phyloP scores from a whole-genome alignment of 2,329 filamentous ascomycete genomes.

The Chaetomiaceae sp. region DNA sequence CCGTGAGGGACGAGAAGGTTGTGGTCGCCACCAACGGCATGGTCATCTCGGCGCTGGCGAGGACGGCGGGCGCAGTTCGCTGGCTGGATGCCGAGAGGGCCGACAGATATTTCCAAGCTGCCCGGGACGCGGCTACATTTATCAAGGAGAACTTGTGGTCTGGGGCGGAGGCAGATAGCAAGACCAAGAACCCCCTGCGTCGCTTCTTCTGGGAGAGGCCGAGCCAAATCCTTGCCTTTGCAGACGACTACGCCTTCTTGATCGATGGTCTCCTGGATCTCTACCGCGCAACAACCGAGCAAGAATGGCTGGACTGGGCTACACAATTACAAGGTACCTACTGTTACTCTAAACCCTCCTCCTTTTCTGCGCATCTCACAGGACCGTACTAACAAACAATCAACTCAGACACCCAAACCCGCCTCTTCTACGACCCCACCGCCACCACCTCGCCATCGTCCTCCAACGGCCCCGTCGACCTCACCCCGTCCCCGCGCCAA shows the following conservation, averaged over 20 bases:
- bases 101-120: slow-evolving; percentile 57
- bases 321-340: slow-evolving; percentile 67
- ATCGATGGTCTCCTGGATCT: slow-evolving; percentile 78
- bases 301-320: slow-evolving; percentile 72
- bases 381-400: too few relatives aligned
- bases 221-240: slow-evolving; percentile 67
- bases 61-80: slow-evolving; percentile 64
- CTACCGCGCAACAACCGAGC: slow-evolving; percentile 76
- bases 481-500: slow-evolving; percentile 26
- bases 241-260: slow-evolving; percentile 91
- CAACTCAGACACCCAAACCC: slow-evolving; percentile 68
- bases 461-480: slow-evolving; percentile 37
- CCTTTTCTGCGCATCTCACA: too few relatives aligned
- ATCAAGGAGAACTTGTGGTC: slow-evolving; percentile 73
- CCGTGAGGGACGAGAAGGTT: slow-evolving; percentile 81
- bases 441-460: too few relatives aligned
- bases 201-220: slow-evolving; percentile 64
- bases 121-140: slow-evolving; percentile 65
- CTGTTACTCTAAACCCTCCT: not conserved
- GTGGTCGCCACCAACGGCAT: slow-evolving; percentile 85
- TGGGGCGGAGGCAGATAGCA: slow-evolving; percentile 34
- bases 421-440: slow-evolving; percentile 72
- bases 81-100: slow-evolving; percentile 54
- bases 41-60: slow-evolving; percentile 75
- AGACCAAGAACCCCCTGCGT: slow-evolving; percentile 57